phyloP scores from a whole-genome alignment of 2,329 filamentous ascomycete species.

The Pseudocercospora fijiensis region DNA sequence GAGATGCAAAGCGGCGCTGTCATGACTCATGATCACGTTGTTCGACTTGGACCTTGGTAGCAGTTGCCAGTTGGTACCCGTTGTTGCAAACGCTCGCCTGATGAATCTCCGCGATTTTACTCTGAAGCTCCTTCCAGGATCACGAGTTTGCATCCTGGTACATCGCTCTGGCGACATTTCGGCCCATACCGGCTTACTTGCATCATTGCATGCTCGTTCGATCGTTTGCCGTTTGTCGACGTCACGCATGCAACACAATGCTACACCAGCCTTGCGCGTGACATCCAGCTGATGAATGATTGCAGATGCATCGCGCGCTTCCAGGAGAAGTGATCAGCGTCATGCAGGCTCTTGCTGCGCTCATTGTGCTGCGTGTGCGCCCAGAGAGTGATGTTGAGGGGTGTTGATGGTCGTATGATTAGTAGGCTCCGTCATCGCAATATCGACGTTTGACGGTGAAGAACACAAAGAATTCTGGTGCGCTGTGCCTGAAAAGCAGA shows the following conservation, averaged over 20 bases:
- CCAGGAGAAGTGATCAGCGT: too few relatives aligned
- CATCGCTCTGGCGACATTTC: constrained; percentile 11
- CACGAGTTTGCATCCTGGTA: not conserved
- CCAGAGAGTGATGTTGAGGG: not conserved
- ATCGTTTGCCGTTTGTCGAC: constrained; percentile 1
- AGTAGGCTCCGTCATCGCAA: not conserved
- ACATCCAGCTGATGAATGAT: too few relatives aligned
- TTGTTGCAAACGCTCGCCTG: not conserved
- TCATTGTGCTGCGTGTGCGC: not conserved
- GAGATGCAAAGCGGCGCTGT: not conserved
- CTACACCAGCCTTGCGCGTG: not conserved
- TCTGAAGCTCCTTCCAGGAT: not conserved
- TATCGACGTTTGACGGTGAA: not conserved
- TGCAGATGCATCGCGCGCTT: not conserved
- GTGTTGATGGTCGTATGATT: not conserved
- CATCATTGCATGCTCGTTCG: not conserved
- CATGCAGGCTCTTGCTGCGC: too few relatives aligned
- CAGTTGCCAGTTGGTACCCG: too few relatives aligned
- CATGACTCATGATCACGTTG: not conserved
- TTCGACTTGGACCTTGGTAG: too few relatives aligned
- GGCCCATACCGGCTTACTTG: constrained; percentile 10
- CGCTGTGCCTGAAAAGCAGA: not conserved
- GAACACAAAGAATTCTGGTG: not conserved
- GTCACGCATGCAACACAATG: constrained; percentile 4
- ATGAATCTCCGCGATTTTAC: not conserved